Percentiles rank a stretch among this genome's conserved stretches.
These are phyloP conservation scores for Sideroxylon spinosum DNA, from an alignment of 179 eudicot species.

Conservation along the genomic window DNA sequence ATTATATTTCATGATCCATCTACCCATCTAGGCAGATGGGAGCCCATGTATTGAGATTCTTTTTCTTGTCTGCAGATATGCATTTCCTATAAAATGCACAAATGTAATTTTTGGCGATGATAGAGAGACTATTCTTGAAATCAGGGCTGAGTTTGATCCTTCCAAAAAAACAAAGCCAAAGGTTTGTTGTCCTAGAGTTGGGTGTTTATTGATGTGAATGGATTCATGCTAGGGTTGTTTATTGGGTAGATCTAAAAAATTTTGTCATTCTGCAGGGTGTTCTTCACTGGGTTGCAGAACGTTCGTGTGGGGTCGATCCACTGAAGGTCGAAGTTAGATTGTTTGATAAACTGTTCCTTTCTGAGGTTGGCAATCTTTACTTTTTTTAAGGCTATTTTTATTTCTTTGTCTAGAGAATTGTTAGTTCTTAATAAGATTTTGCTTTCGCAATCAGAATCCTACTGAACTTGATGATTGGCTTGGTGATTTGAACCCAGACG, in stretches of 20 bases:
- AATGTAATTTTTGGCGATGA: constrained; percentile 75
- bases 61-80: constrained; percentile 51
- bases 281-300: constrained; percentile 88
- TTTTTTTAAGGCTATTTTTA: constrained; percentile 4
- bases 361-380: constrained; percentile 54
- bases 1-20: neutral
- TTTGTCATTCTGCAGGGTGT: constrained; percentile 56
- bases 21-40: neutral
- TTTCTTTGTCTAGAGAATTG: neutral
- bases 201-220: neutral
- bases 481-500: constrained; percentile 76
- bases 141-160: constrained; percentile 90
- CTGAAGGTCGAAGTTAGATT: constrained; percentile 86
- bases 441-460: constrained; percentile 53
- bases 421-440: neutral
- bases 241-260: neutral
- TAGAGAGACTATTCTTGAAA: constrained; percentile 72
- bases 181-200: constrained; percentile 25
- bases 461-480: constrained; percentile 89
- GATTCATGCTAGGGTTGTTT: neutral
- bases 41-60: neutral
- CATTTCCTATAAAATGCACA: constrained; percentile 85
- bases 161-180: constrained; percentile 81
- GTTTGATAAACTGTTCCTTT: constrained; percentile 73
- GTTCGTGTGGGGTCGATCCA: constrained; percentile 72